phyloP scores from a whole-genome alignment of 2,329 filamentous ascomycete genomes.

The Arthrinium puccinioides region DNA sequence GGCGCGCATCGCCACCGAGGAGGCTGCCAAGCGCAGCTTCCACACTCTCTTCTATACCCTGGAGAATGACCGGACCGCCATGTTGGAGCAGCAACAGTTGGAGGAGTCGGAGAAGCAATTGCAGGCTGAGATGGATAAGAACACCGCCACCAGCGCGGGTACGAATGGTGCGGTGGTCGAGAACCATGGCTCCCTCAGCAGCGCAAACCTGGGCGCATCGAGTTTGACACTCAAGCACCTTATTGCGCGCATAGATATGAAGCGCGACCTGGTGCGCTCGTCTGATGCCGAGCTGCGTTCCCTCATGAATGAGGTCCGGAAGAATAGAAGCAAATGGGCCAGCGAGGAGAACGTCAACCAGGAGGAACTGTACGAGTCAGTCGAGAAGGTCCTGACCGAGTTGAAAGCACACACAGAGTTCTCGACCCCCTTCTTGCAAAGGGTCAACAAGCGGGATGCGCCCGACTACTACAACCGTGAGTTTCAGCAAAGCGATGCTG shows the following conservation, averaged over 20 bases:
- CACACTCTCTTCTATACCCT: conserved; percentile 92
- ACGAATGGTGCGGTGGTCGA: conserved; percentile 43
- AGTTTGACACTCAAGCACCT: conserved; percentile 95
- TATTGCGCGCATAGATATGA: conserved; percentile 89
- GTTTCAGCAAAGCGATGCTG: conserved; percentile 4
- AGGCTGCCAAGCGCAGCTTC: conserved; percentile 83
- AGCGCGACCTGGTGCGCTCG: conserved; percentile 81
- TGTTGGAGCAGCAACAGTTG: conserved; percentile 94
- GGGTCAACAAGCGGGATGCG: conserved; percentile 94
- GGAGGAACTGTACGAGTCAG: conserved; percentile 93
- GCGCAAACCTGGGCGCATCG: conserved; percentile 88
- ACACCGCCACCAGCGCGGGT: conserved; percentile 39
- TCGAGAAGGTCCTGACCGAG: conserved; percentile 94
- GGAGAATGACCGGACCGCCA: conserved; percentile 90
- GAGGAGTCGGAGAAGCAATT: conserved; percentile 96
- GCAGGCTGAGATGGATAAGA: conserved; percentile 85
- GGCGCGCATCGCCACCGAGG: conserved; percentile 83
- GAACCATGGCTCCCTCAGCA: conserved; percentile 84
- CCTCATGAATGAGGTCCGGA: conserved; percentile 93
- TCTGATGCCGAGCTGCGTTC: conserved; percentile 88
- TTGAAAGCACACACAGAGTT: conserved; percentile 97
- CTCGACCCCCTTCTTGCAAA: conserved; percentile 87
- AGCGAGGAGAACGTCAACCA: conserved; percentile 96
- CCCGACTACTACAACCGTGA: conserved; percentile 73
- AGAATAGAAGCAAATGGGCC: conserved; percentile 98